Evolutionary conservation across 2,329 filamentous ascomycete species (phyloP), one percentile per base, ranked within the genome.

Genomic region (Colletotrichum lentis): DNA sequence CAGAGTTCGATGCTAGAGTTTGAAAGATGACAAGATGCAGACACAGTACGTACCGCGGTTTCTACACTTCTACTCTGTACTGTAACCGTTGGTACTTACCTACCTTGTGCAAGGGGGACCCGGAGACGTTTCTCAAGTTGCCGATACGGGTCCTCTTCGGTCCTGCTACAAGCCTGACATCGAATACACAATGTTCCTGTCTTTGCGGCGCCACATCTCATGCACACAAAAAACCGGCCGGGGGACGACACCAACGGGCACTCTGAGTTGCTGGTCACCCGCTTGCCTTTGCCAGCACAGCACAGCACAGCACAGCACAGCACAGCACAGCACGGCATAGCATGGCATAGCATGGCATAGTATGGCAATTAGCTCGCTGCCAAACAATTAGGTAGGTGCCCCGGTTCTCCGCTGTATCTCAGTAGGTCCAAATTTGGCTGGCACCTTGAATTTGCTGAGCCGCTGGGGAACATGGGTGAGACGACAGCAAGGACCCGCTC

Each of bases 381-480:
- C 27, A 31, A 31, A 31, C 27, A 31, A 31, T 8, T 31, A 31
- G 27, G 27, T 31, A 31, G 27, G 12, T 47, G 37, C 47, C 12
- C 41, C 55, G 16, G 12, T 37, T 24, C 37, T 22, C 55, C 24
- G 41, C 27, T 18, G 18, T 37, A 43, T 47, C n/a, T 35, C 5
- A 5, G 11, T 24, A 12, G 55, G 31, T 37, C n/a, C 31, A 22
- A 22, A 37, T 46, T 46, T 41, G 27, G 31, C 43, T 31, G 50
- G 46, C 49, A 43, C 37, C 10, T 20, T 52, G 35, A 27, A 39
- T 20, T 31, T 65, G 62, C 62, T 68, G 62, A 39, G 55, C 62
- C 65, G 62, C 65, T 61, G 49, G 49, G 62, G 62, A 61, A 39
- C 43, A 56, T 65, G 10, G 43, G 49, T 50, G 55, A 31, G 16